A percentile compares a stretch with the other conserved stretches of the same genome.
Conservation (phyloP, 2,329 filamentous ascomycete genomes). For the Cercospora sesami region DNA sequence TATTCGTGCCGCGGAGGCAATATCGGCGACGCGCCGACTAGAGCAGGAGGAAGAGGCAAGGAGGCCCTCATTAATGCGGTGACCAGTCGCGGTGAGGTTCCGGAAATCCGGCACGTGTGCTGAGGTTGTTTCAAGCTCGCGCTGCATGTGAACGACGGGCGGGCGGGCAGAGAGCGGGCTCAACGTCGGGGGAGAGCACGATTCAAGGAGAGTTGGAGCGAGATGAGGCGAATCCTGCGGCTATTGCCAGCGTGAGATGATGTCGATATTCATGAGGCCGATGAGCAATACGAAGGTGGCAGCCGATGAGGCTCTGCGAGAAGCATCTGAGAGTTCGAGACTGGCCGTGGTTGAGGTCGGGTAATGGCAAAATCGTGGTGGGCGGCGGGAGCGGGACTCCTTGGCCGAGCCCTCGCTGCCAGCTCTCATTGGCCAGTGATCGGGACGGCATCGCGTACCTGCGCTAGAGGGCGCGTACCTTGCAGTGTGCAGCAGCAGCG, state of each 20-base stretch:
- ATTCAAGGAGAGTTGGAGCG: not conserved
- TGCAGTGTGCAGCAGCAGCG: not conserved
- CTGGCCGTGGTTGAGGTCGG: not conserved
- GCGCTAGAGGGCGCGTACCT: not conserved
- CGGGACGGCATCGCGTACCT: constrained; percentile 4
- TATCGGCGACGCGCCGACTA: not conserved
- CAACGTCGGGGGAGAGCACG: not conserved
- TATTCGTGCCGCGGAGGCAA: not conserved
- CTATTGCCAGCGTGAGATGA: not conserved
- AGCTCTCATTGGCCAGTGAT: not conserved
- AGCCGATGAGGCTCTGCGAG: constrained; percentile 5
- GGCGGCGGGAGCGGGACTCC: not conserved
- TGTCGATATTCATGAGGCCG: not conserved
- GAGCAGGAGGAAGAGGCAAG: not conserved
- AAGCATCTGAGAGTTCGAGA: not conserved
- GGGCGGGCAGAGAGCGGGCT: not conserved
- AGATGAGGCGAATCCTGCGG: not conserved
- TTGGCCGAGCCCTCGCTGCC: not conserved
- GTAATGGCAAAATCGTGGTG: constrained; percentile 2
- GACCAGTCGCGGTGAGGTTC: not conserved
- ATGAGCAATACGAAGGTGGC: not conserved
- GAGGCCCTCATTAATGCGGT: not conserved
- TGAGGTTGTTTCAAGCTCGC: not conserved
- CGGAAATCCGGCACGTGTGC: not conserved
- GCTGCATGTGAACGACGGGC: not conserved